phyloP scores from a whole-genome alignment of 1,284 basidiomycete genomes.

The Cutaneotrichosporon sp. region DNA sequence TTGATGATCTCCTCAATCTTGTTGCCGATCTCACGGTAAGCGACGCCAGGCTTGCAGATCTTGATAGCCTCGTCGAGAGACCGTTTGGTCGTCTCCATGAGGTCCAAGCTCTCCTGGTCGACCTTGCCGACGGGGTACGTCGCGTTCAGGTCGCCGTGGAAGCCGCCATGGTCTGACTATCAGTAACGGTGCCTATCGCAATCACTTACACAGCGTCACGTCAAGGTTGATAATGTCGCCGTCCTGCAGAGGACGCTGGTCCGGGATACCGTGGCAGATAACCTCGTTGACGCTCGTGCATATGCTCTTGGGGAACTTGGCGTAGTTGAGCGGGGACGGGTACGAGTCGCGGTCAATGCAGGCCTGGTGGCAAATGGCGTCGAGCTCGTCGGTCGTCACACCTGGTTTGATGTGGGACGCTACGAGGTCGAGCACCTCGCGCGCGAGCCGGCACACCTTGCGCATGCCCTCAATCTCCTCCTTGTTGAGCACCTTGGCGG shows the following conservation, averaged over 20 bases:
- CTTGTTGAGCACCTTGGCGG: constrained; percentile 38
- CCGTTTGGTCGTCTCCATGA: constrained; percentile 74
- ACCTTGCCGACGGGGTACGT: constrained; percentile 78
- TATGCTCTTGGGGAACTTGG: constrained; percentile 87
- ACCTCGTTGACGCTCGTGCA: constrained; percentile 95
- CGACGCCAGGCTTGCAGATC: constrained; percentile 80
- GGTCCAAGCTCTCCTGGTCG: constrained; percentile 70
- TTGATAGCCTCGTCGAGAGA: constrained; percentile 81
- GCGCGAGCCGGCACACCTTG: constrained; percentile 61
- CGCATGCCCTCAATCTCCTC: constrained; percentile 49
- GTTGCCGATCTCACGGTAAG: constrained; percentile 59
- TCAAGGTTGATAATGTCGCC: constrained; percentile 93
- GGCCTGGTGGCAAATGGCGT: constrained; percentile 91
- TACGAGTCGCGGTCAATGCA: constrained; percentile 87
- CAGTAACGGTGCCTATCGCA: neutral
- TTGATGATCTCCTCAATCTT: constrained; percentile 70
- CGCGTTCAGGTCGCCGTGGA: constrained; percentile 85
- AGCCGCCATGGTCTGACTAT: constrained; percentile 54
- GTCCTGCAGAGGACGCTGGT: constrained; percentile 74
- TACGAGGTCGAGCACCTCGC: constrained; percentile 87
- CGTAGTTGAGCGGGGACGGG: constrained; percentile 90
- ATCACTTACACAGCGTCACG: constrained; percentile 51
- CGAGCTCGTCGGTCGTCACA: constrained; percentile 90
- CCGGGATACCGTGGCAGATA: constrained; percentile 96
- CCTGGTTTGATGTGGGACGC: constrained; percentile 81